Conservation (phyloP, 805 yeast genomes). For the Scheffersomyces ergatensis region DNA sequence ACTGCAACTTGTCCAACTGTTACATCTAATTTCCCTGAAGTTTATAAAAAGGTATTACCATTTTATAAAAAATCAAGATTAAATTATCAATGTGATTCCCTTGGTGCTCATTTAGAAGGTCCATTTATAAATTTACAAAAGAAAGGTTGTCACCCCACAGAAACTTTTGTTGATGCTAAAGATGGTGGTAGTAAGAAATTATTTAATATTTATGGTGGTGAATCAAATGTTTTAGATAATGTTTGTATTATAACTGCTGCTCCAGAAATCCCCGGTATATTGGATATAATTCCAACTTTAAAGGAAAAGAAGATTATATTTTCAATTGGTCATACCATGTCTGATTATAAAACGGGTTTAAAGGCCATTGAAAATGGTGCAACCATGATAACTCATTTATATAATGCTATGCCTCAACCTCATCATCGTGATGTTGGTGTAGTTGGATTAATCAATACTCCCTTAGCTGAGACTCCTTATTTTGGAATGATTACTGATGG, state of each 20-base stretch:
- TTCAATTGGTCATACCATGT: slow-evolving; percentile 48
- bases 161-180: slow-evolving; percentile 39
- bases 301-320: slow-evolving; percentile 31
- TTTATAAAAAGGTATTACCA: slow-evolving; percentile 48
- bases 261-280: slow-evolving; percentile 49
- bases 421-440: slow-evolving; percentile 60
- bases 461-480: slow-evolving; percentile 34
- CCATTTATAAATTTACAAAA: slow-evolving; percentile 50
- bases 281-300: slow-evolving; percentile 39
- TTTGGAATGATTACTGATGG: slow-evolving; percentile 60
- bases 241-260: slow-evolving; percentile 49
- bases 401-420: slow-evolving; percentile 62
- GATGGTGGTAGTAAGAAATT: slow-evolving; percentile 25
- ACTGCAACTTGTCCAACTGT: slow-evolving; percentile 58
- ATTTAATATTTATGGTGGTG: slow-evolving; percentile 35
- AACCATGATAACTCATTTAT: slow-evolving; percentile 58
- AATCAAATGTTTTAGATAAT: slow-evolving; percentile 26
- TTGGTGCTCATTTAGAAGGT: slow-evolving; percentile 63
- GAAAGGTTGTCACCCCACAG: slow-evolving; percentile 51
- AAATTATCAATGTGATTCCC: slow-evolving; percentile 35
- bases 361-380: slow-evolving; percentile 52
- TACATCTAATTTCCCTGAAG: slow-evolving; percentile 49
- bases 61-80: slow-evolving; percentile 33
- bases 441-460: slow-evolving; percentile 44
- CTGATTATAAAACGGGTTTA: slow-evolving; percentile 35